These are phyloP conservation scores for Rubus parviflorus DNA, from an alignment of 306 rosid species.

Conservation along the genomic window DNA sequence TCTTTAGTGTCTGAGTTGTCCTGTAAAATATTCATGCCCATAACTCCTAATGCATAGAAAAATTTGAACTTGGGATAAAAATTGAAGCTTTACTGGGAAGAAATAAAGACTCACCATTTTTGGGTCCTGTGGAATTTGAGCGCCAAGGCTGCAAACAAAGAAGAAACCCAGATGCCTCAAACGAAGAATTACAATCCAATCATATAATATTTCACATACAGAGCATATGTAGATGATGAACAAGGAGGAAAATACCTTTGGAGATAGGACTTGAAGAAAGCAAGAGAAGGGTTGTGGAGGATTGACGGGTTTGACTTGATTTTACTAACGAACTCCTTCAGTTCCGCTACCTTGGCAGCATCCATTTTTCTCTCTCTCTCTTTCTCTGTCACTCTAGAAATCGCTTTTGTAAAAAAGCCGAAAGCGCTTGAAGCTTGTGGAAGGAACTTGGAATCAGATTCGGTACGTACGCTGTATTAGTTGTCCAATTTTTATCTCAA, in stretches of 20 bases:
- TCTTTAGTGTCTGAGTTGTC: conserved; percentile 4
- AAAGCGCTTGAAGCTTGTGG: neutral
- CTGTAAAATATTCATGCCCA: too few species aligned
- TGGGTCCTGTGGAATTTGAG: conserved; percentile 58
- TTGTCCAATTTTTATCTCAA: too few species aligned
- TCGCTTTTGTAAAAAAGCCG: neutral
- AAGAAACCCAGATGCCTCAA: conserved; percentile 18
- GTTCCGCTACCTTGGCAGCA: conserved; percentile 36
- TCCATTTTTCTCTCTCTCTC: conserved; percentile 41
- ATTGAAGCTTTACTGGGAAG: neutral
- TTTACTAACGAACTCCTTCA: conserved; percentile 49
- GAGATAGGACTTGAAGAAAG: conserved; percentile 83
- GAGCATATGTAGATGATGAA: neutral
- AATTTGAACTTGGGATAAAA: neutral
- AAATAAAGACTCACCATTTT: conserved; percentile 38
- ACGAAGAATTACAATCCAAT: conserved; percentile 3
- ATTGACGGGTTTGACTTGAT: conserved; percentile 72
- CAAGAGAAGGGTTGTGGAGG: conserved; percentile 59
- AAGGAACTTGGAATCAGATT: neutral
- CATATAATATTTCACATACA: neutral
- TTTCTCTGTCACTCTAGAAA: neutral
- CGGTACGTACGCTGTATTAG: neutral
- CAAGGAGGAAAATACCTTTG: conserved; percentile 39
- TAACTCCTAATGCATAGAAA: too few species aligned
- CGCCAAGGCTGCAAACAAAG: conserved; percentile 54